Evolutionary conservation across 2,329 filamentous ascomycete species (phyloP).

Genomic region (Nemania sp.): DNA sequence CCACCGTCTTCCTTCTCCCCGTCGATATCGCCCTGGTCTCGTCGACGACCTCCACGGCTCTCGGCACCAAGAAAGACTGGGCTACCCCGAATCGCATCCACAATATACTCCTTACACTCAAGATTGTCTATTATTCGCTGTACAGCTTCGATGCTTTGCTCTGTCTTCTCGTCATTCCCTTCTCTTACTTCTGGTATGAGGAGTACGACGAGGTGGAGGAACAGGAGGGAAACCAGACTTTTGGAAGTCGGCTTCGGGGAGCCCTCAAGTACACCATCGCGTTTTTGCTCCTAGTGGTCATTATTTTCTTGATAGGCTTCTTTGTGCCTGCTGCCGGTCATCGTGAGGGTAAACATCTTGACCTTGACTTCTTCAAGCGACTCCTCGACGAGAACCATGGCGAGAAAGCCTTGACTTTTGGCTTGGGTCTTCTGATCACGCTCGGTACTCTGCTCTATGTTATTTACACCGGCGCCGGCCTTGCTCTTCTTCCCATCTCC

Average conservation of each 20-base stretch:
- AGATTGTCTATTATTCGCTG: constrained; percentile 87
- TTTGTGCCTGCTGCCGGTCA: constrained; percentile 83
- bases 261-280: constrained; percentile 88
- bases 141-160: constrained; percentile 91
- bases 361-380: constrained; percentile 90
- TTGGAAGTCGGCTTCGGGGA: constrained; percentile 74
- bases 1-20: constrained; percentile 88
- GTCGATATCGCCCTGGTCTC: constrained; percentile 96
- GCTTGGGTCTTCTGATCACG: constrained; percentile 83
- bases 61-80: constrained; percentile 91
- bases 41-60: constrained; percentile 74
- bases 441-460: constrained; percentile 85
- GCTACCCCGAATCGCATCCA: constrained; percentile 81
- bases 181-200: constrained; percentile 98
- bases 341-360: constrained; percentile 67
- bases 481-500: constrained; percentile 85
- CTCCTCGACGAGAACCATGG: constrained; percentile 85
- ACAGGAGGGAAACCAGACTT: constrained; percentile 75
- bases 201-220: constrained; percentile 92
- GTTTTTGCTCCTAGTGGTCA: constrained; percentile 78
- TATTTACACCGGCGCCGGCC: constrained; percentile 84
- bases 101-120: constrained; percentile 77
- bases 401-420: constrained; percentile 90
- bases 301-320: constrained; percentile 90
- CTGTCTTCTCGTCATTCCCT: constrained; percentile 87